Evolutionary conservation across 2,329 filamentous ascomycete genomes (phyloP), one percentile per base, ranked within the genome.

Genomic region (Epichloe baconii): DNA sequence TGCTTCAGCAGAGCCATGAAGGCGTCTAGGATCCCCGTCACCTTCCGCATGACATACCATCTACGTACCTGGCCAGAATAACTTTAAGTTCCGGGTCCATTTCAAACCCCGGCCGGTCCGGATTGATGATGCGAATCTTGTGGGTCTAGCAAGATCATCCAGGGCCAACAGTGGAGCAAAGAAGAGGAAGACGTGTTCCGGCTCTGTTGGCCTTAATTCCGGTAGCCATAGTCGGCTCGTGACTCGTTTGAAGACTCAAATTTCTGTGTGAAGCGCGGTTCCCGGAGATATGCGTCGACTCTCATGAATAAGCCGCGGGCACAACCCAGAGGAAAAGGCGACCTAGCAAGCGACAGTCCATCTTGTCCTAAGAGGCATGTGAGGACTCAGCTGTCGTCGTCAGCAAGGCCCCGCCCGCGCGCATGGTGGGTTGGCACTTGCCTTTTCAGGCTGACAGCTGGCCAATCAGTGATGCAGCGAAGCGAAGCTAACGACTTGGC

Each of bases 41-140:
- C 45, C 10, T n/a, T 15, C 5, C 14, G 21, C 5, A 15, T 19
- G 11, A n/a, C 26, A 31, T 11, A 31, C 19, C 19, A 19, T 19
- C 19, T 41, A 23, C 41, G 17, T 26, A 21, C 45, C 44, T 26
- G 38, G 26, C 40, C 40, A 44, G 26, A 41, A 40, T 23, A 21
- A 17, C 31, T 40, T 58, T 54, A 15, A 60, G 47, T 6, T 54
- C 41, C 0, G 56, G 49, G 4, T 53, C 49, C 1, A 61, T 60
- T 11, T 67, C 68, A 42, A 69, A 61, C 8, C 67, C 67, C 0
- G 68, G 67, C 5, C 67, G 55, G 52, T 70, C 66, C 0, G 57
- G 51, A 50, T 55, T 53, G 51, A 69, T 59, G 44, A 69, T 58
- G 35, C 66, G 64, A 19, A 69, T 54, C 19, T 58, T 54, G 53